phyloP scores from a whole-genome alignment of 202 grass and related monocot genomes.

The Elaeis oleifera region DNA sequence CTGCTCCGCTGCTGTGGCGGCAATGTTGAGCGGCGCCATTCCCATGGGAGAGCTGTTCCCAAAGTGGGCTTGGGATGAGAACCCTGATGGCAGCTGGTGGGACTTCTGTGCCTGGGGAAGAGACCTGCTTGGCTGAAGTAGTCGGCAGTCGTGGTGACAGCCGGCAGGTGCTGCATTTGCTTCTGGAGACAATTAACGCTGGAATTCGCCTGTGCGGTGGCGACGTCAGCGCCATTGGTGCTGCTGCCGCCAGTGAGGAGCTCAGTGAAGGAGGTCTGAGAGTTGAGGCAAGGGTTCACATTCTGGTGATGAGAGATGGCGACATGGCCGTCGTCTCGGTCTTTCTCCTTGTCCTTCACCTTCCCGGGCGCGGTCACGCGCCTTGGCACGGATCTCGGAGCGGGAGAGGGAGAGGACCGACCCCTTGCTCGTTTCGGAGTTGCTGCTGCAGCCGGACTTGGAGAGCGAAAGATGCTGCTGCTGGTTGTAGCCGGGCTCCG shows the following conservation, averaged over 20 bases:
- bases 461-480: slow-evolving; percentile 26
- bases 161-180: slow-evolving; percentile 31
- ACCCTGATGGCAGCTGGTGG: slow-evolving; percentile 31
- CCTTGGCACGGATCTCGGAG: slow-evolving; percentile 67
- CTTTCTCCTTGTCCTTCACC: slow-evolving; percentile 39
- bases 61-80: slow-evolving; percentile 48
- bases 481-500: slow-evolving; percentile 1
- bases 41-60: slow-evolving; percentile 31
- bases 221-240: slow-evolving; percentile 11
- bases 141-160: slow-evolving; percentile 38
- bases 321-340: slow-evolving; percentile 9
- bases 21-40: slow-evolving; percentile 38
- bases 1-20: slow-evolving; percentile 24
- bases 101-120: slow-evolving; percentile 26
- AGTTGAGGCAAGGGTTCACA: slow-evolving; percentile 3
- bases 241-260: slow-evolving; percentile 53
- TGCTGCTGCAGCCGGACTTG: slow-evolving; percentile 66
- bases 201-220: slow-evolving; percentile 25
- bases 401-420: slow-evolving; percentile 74
- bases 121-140: slow-evolving; percentile 49
- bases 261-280: slow-evolving; percentile 32
- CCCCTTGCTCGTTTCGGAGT: slow-evolving; percentile 77
- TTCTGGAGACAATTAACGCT: slow-evolving; percentile 27
- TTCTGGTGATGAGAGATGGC: slow-evolving; percentile 16
- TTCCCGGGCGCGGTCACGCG: slow-evolving; percentile 53